Base-by-base conservation (phyloP, 768 basidiomycete species). In the Albatrellus ellisii region DNA sequence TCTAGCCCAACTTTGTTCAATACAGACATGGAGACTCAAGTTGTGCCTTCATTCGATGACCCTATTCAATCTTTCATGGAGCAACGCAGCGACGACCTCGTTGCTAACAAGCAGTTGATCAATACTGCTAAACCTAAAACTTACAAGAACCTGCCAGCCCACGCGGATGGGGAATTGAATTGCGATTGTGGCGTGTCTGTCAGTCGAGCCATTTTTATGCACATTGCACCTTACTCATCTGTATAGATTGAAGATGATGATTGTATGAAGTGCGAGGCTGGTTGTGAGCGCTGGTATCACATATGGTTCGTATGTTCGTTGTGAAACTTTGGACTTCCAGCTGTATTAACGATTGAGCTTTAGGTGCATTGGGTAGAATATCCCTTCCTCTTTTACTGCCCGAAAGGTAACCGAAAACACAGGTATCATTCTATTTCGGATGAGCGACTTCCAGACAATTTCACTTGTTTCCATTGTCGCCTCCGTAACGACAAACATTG, bases 231-330 rank as follows among this genome's bases (percentile, higher is more conserved):
- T 17, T 25, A 6, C n/a, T 42, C 14, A 42, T 21, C 6, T 22
- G 12, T 45, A 22, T 53, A 85, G 80, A 52, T 64, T 12, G 75
- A 77, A 22, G 79, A 79, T 47, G 51, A 45, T 24, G 65, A 69
- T 18, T 53, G 50, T 22, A 68, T 73, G 43, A 67, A 73, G 42
- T 89, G 85, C 52, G 82, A 87, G 45, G 77, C 75, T 7, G 73
- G 67, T n/a, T 87, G 86, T 57, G 64, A 64, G 14, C 69, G 63
- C 44, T 86, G 83, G 83, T 79, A 72, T 54, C 86, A 89, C 56
- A 51, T 76, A 32, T 89, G 85, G 85, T 85, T 42, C 41, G 72
- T 54, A 44, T 22, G 15, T 38, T 3, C 24, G 26, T 11, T 43
- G 21, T 18, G 41, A 22, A n/a, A 26, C 15, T 38, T 31, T 9